These are phyloP conservation scores for Alternaria consortialis DNA, from an alignment of 2,329 filamentous ascomycete genomes.

Conservation along the genomic window DNA sequence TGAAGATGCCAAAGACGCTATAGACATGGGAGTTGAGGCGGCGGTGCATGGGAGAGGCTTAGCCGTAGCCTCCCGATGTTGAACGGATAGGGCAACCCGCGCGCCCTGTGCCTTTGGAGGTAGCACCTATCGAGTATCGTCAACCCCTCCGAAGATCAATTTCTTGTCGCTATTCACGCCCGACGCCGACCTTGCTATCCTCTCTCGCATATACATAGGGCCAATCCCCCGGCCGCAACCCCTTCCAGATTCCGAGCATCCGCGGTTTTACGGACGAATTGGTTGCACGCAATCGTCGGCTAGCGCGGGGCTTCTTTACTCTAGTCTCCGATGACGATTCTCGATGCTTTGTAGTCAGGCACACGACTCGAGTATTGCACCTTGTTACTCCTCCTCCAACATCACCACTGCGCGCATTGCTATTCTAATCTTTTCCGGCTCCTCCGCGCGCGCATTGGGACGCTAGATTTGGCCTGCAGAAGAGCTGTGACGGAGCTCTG, in stretches of 20 bases:
- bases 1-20: constrained; percentile 4
- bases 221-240: constrained; percentile 1
- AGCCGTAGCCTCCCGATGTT: constrained; percentile 21
- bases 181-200: background rate
- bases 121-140: constrained; percentile 7
- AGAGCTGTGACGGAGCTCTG: constrained; percentile 18
- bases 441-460: constrained; percentile 19
- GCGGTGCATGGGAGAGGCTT: constrained; percentile 9
- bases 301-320: constrained; percentile 24
- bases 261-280: constrained; percentile 17
- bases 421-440: constrained; percentile 10
- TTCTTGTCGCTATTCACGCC: constrained; percentile 15
- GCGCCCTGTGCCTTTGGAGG: constrained; percentile 12
- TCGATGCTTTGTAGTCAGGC: constrained; percentile 20
- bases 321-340: constrained; percentile 31
- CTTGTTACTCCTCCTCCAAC: background rate
- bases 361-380: constrained; percentile 18
- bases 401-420: constrained; percentile 13
- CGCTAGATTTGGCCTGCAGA: constrained; percentile 12
- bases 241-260: constrained; percentile 11
- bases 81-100: constrained; percentile 19
- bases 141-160: constrained; percentile 21
- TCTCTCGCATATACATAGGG: background rate
- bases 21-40: constrained; percentile 4
- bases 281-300: constrained; percentile 7